Conservation (phyloP, 345 rosid genomes). For the Euclidium syriacum region DNA sequence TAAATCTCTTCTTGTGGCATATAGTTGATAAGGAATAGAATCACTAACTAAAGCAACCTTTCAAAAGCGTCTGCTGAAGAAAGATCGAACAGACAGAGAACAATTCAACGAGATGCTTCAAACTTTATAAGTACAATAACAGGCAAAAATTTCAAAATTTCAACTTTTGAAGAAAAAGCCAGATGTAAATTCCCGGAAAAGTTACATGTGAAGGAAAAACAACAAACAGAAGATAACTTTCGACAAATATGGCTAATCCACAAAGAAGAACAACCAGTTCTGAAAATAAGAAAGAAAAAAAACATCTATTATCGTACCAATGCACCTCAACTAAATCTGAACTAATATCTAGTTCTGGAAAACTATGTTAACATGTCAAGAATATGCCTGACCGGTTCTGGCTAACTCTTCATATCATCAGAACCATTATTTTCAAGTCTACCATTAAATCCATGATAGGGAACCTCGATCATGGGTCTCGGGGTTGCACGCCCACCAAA, state of each 20-base stretch:
- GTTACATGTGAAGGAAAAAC: constrained; percentile 11
- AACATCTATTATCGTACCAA: constrained; percentile 19
- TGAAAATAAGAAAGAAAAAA: constrained; percentile 23
- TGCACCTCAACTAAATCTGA: constrained; percentile 6
- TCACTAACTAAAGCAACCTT: background rate
- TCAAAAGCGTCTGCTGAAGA: background rate
- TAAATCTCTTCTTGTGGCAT: background rate
- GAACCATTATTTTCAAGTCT: constrained; percentile 52
- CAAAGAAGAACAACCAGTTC: background rate
- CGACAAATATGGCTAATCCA: constrained; percentile 18
- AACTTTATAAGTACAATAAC: constrained; percentile 3
- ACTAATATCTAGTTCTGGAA: constrained; percentile 12
- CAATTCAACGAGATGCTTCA: background rate
- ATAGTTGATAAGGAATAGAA: constrained; percentile 2
- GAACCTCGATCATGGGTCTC: constrained; percentile 70
- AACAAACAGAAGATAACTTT: constrained; percentile 16
- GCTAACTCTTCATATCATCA: constrained; percentile 58
- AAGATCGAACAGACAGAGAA: background rate
- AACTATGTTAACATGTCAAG: constrained; percentile 20
- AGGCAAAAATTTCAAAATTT: background rate
- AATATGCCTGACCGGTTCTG: constrained; percentile 19
- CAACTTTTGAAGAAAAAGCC: background rate
- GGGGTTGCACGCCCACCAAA: constrained; percentile 71
- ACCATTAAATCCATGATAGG: constrained; percentile 62
- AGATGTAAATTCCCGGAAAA: background rate